Percentiles rank a stretch among this genome's conserved stretches.
phyloP scores from a whole-genome alignment of 2,329 filamentous ascomycete species.

The Ceratocystis destructans region DNA sequence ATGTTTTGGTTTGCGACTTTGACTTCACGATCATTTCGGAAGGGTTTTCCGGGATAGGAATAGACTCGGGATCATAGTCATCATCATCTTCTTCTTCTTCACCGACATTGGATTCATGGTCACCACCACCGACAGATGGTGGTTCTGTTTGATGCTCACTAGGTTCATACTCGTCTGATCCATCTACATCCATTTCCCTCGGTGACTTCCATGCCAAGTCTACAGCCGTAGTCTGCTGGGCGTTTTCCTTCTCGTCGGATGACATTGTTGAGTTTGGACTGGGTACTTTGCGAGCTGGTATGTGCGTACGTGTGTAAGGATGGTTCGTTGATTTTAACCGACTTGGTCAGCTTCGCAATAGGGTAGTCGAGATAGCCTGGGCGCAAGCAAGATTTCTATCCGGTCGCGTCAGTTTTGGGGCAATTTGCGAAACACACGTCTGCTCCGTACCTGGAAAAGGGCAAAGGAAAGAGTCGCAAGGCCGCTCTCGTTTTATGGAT shows the following conservation, averaged over 20 bases:
- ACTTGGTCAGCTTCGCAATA: neutral
- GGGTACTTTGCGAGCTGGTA: neutral
- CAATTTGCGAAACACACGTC: neutral
- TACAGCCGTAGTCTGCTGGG: slow-evolving; percentile 6
- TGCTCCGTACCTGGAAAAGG: neutral
- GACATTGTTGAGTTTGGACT: neutral
- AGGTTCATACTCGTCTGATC: slow-evolving; percentile 19
- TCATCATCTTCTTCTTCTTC: slow-evolving; percentile 35
- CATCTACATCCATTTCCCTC: slow-evolving; percentile 16
- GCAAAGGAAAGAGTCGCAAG: neutral
- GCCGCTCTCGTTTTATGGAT: too few species aligned
- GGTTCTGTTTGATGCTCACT: slow-evolving; percentile 18
- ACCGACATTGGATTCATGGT: slow-evolving; percentile 15
- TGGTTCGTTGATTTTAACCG: neutral
- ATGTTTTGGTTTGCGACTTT: slow-evolving; percentile 42
- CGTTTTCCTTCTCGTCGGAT: slow-evolving; percentile 12
- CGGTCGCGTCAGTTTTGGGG: neutral
- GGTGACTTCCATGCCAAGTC: slow-evolving; percentile 9
- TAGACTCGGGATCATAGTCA: slow-evolving; percentile 46
- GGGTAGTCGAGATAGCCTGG: neutral
- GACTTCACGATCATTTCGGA: slow-evolving; percentile 24
- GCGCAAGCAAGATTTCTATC: neutral
- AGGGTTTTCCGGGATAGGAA: slow-evolving; percentile 32
- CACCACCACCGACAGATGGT: slow-evolving; percentile 15
- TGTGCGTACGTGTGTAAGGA: neutral